Base-by-base conservation (phyloP, 345 rosid genomes). In the Trapa bicornis region DNA sequence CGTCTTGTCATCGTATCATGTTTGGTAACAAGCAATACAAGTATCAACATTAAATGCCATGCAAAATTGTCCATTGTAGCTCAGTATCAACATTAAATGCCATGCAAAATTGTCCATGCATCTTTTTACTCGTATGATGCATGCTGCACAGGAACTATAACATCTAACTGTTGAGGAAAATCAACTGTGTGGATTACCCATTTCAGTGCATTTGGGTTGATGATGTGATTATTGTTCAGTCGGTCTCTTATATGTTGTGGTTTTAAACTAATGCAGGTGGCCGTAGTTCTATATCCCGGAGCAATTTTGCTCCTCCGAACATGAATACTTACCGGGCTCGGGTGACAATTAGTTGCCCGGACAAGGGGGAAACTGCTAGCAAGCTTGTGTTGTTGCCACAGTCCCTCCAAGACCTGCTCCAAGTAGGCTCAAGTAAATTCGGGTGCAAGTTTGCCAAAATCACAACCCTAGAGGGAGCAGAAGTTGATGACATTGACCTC, bases 401-500 rank as follows among this genome's bases (percentile, higher is more conserved):
- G n/a, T 75, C 88, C 11, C 64, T 90, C 11, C 69, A 85, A 63
- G 97, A 93, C 68, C 72, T 93, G 5, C 70, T 89, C 14, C 72
- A 80, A 1, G 39, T 83, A n/a, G 89, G 94, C 39, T 75, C 75
- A 5, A 64, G 53, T 17, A 88, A 82, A 70, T 81, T 83, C 50
- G 86, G 85, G 13, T 70, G 79, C 64, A 41, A 63, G 6, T 70
- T 87, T 41, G 75, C 78, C 62, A 93, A 75, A 76, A 75, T 93
- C 68, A 68, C 81, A 10, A 80, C 79, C 15, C 78, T 76, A 72
- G 87, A 81, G 37, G 92, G 93, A 57, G 90, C 93, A 8, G 89
- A 86, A 75, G 80, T 93, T 58, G 96, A 93, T 38, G 89, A 87
- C 43, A 75, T 93, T 38, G 82, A 83, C 22, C 75, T 87, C 47